Conservation (phyloP, 805 yeast species). For the Wickerhamomyces chambardii region DNA sequence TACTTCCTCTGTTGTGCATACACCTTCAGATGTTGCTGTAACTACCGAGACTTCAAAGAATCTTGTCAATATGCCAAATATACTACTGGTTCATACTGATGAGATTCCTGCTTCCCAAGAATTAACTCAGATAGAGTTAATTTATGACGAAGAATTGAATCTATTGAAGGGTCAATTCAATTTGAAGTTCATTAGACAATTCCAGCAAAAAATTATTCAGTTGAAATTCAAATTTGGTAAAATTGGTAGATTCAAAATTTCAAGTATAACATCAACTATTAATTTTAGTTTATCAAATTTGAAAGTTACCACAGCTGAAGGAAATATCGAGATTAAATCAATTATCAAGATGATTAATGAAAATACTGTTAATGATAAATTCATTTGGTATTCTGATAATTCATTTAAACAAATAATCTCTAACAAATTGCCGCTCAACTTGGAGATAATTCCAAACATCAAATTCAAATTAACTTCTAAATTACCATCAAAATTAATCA, state of each 20-base stretch:
- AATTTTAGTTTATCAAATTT: too few relatives aligned
- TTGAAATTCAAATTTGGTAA: constrained; percentile 11
- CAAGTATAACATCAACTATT: too few relatives aligned
- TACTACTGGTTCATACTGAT: constrained; percentile 8
- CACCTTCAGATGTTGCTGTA: too few relatives aligned
- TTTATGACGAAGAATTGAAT: constrained; percentile 3
- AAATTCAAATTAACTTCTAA: constrained; percentile 13
- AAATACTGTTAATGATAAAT: constrained; percentile 4
- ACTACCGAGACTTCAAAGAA: too few relatives aligned
- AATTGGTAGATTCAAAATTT: constrained; percentile 7
- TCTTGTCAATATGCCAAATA: constrained; percentile 7
- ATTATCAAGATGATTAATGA: constrained; percentile 6
- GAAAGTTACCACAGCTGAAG: too few relatives aligned
- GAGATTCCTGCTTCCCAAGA: neutral
- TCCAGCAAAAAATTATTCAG: constrained; percentile 8
- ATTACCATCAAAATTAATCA: neutral
- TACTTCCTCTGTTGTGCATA: too few relatives aligned
- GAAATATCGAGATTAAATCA: constrained; percentile 10
- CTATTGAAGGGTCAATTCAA: constrained; percentile 4
- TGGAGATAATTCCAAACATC: constrained; percentile 26
- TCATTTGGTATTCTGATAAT: constrained; percentile 6
- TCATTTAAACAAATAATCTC: constrained; percentile 5
- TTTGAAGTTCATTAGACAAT: constrained; percentile 7
- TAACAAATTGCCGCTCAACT: constrained; percentile 9
- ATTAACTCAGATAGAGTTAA: neutral